Percentiles rank a stretch among this genome's conserved stretches.
phyloP scores from a whole-genome alignment of 495 filamentous ascomycete species.

The Rhizodiscina lignyota region DNA sequence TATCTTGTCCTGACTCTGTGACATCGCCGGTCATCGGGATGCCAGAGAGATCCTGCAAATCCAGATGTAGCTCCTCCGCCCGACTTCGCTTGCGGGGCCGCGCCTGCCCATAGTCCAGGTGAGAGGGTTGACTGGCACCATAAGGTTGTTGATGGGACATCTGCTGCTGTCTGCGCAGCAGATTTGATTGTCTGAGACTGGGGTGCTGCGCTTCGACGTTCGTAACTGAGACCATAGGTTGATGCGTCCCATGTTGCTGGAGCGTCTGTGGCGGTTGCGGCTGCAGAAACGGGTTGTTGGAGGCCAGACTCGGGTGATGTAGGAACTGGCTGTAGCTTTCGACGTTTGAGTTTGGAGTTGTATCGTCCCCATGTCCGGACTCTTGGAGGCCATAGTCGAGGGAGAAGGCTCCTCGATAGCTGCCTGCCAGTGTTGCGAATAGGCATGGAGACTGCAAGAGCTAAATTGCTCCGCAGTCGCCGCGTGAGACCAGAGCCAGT shows the following conservation, averaged over 20 bases:
- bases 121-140: no score
- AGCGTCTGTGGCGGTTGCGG: conserved; percentile 9
- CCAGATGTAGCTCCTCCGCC: conserved; percentile 12
- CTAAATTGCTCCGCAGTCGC: conserved; percentile 48
- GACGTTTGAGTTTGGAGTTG: conserved; percentile 16
- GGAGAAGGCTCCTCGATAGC: conserved; percentile 47
- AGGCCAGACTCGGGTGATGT: no score
- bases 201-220: conserved; percentile 10
- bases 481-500: conserved; percentile 18
- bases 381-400: conserved; percentile 48
- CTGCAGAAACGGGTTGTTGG: conserved; percentile 14
- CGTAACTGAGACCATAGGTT: conserved; percentile 6
- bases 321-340: conserved; percentile 12
- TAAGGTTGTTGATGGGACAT: conserved; percentile 11
- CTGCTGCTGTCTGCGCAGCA: conserved; percentile 31
- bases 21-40: conserved; percentile 2
- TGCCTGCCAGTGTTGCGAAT: conserved; percentile 49
- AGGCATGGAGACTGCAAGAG: conserved; percentile 60
- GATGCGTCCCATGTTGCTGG: conserved; percentile 12
- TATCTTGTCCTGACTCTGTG: conserved; percentile 6
- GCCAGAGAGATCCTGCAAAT: conserved; percentile 9
- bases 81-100: conserved; percentile 15
- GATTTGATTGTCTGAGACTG: conserved; percentile 17
- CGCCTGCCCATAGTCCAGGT: conserved; percentile 2
- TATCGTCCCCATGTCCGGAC: conserved; percentile 18